Evolutionary conservation across 192 early-diverging fungal genomes (phyloP), one percentile per base, ranked within the genome.

Genomic region (Diversispora eburnea): DNA sequence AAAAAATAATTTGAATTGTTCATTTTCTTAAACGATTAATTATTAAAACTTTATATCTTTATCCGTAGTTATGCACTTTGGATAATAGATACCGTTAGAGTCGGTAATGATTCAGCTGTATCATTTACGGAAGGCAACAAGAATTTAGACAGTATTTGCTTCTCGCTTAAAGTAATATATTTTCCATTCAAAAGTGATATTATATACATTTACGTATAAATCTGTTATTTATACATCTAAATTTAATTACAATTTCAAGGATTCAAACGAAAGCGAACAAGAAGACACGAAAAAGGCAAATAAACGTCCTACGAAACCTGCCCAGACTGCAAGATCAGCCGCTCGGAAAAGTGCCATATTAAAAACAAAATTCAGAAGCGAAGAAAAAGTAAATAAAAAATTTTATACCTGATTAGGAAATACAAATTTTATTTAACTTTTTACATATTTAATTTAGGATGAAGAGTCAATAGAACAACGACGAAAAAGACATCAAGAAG

Each of bases 401-500:
- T 20, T 63, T 9, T 43, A 45, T 3, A 17, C 6, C 42, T 3
- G 4, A 42, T 8, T 2, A 7, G 4, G n/a, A 45, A 3, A 20
- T 63, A 6, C n/a, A 15, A 42, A 42, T 63, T n/a, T 42, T 45
- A 63, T 13, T 15, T 19, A n/a, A 17, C 7, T n/a, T 15, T 5
- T n/a, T 63, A 13, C 41, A 19, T 20, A 43, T 17, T 42, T 71
- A n/a, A 58, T 70, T 17, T 81, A 86, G 77, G 91, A 91, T 56
- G 92, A 94, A 42, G 92, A 93, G 59, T 86, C 89, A 70, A 86
- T 80, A 54, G 93, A 92, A 67, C 88, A 90, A 64, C 88, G 85
- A 72, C 86, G 94, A 12, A 87, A 88, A 33, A 87, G 89, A 68
- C 95, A 98, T 82, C 98, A 99, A 81, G 93, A 93, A 78, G 80